Percentiles rank a stretch among this genome's conserved stretches.
Evolutionary conservation across 1,284 basidiomycete species (phyloP).

Genomic region (Rhodotorula sp.): DNA sequence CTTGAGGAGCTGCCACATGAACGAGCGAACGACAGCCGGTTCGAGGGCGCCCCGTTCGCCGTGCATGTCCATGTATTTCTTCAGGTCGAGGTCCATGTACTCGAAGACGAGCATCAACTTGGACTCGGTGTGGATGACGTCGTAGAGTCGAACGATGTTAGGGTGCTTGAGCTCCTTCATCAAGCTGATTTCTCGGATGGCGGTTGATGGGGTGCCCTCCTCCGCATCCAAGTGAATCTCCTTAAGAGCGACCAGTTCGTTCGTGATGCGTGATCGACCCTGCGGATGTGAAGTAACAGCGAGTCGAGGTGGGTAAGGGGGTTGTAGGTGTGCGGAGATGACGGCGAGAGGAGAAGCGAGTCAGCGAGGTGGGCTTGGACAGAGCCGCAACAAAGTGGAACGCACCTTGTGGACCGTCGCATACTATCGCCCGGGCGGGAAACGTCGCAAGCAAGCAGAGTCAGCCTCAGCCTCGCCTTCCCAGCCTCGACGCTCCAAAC

Average conservation of each 20-base stretch:
- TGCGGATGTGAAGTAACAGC: slow-evolving; percentile 6
- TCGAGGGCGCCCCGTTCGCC: slow-evolving; percentile 94
- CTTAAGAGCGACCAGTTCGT: slow-evolving; percentile 82
- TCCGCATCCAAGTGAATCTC: slow-evolving; percentile 95
- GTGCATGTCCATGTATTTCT: slow-evolving; percentile 99
- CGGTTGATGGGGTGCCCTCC: slow-evolving; percentile 90
- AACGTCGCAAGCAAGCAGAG: neutral
- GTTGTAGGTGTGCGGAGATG: neutral
- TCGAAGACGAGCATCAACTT: slow-evolving; percentile 99
- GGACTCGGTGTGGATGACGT: slow-evolving; percentile 86
- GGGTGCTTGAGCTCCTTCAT: slow-evolving; percentile 96
- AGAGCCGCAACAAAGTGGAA: too few species aligned
- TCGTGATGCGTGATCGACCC: slow-evolving; percentile 65
- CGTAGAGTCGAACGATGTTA: slow-evolving; percentile 93
- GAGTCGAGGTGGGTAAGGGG: neutral
- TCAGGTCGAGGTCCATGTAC: slow-evolving; percentile 96
- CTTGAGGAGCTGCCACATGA: slow-evolving; percentile 96
- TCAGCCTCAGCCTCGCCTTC: neutral
- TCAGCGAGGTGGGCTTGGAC: too few species aligned
- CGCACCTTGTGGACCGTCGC: slow-evolving; percentile 60
- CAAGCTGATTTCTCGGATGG: slow-evolving; percentile 90
- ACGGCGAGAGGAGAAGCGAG: too few species aligned
- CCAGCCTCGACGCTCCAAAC: neutral
- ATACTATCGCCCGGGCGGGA: slow-evolving; percentile 22
- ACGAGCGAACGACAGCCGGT: slow-evolving; percentile 87